These are phyloP conservation scores for Artemisia tridentata DNA, from an alignment of 129 eudicot species.

Conservation along the genomic window DNA sequence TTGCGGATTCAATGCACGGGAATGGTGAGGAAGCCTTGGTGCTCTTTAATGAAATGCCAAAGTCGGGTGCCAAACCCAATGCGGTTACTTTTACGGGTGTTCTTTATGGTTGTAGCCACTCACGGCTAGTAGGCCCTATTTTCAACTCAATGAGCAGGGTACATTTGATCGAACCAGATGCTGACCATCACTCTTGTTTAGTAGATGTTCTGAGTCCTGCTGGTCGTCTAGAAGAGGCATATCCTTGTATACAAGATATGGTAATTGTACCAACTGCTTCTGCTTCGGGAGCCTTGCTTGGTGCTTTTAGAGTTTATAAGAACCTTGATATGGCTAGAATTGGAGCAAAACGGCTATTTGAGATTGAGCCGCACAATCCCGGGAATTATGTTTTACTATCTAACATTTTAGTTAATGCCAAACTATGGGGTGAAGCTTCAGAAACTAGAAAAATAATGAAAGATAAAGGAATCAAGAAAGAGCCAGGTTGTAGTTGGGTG, in stretches of 20 bases:
- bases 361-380: constrained; percentile 76
- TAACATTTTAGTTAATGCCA: constrained; percentile 64
- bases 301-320: constrained; percentile 73
- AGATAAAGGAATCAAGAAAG: constrained; percentile 69
- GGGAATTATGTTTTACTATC: constrained; percentile 72
- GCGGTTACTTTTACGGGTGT: constrained; percentile 75
- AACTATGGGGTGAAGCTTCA: constrained; percentile 79
- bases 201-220: constrained; percentile 74
- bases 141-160: constrained; percentile 59
- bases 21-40: constrained; percentile 55
- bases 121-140: constrained; percentile 51
- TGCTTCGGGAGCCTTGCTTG: constrained; percentile 90
- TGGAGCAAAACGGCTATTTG: constrained; percentile 68
- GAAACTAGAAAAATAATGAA: constrained; percentile 60
- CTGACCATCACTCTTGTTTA: constrained; percentile 74
- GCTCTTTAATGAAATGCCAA: constrained; percentile 48
- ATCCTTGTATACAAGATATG: constrained; percentile 59
- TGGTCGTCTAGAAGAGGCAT: constrained; percentile 69
- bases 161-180: constrained; percentile 63
- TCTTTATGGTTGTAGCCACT: constrained; percentile 80
- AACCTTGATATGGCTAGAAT: constrained; percentile 64
- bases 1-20: constrained; percentile 77
- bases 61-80: constrained; percentile 52
- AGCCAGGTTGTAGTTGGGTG: constrained; percentile 88
- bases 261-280: constrained; percentile 58